These are phyloP conservation scores for Epichloe gansuensis DNA, from an alignment of 2,329 filamentous ascomycete species.

Conservation along the genomic window DNA sequence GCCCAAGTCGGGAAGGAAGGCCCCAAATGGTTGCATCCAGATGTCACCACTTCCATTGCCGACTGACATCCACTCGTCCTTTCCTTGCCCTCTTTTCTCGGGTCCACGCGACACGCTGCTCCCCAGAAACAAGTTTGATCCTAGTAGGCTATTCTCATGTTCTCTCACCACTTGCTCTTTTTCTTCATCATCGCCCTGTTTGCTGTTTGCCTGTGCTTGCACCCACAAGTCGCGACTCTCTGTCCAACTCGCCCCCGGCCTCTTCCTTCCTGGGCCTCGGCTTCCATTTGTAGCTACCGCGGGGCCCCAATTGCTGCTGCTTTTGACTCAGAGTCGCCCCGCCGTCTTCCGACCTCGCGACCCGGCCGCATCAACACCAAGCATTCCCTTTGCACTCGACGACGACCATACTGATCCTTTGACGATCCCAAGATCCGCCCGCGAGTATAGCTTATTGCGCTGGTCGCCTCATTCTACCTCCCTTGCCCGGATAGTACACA, in stretches of 20 bases:
- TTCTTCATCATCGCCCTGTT: not conserved
- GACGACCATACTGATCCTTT: not conserved
- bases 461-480: not conserved
- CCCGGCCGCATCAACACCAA: slow-evolving; percentile 2
- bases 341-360: slow-evolving; percentile 8
- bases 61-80: not conserved
- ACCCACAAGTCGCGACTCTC: not conserved
- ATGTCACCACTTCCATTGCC: not conserved
- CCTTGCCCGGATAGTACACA: not conserved
- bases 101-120: not conserved
- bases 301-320: slow-evolving; percentile 10
- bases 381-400: slow-evolving; percentile 1
- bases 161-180: not conserved
- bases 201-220: not conserved
- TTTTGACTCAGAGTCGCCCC: slow-evolving; percentile 14
- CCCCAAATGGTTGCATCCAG: no score
- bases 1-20: no score
- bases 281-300: slow-evolving; percentile 9
- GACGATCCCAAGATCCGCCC: not conserved
- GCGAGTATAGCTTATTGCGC: not conserved
- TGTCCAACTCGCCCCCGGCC: not conserved
- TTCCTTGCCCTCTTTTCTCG: not conserved
- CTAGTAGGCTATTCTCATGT: not conserved
- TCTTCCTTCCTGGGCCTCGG: slow-evolving; percentile 4
- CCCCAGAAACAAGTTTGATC: not conserved